Conservation (phyloP, 805 yeast genomes). For the Metschnikowia koreensis region DNA sequence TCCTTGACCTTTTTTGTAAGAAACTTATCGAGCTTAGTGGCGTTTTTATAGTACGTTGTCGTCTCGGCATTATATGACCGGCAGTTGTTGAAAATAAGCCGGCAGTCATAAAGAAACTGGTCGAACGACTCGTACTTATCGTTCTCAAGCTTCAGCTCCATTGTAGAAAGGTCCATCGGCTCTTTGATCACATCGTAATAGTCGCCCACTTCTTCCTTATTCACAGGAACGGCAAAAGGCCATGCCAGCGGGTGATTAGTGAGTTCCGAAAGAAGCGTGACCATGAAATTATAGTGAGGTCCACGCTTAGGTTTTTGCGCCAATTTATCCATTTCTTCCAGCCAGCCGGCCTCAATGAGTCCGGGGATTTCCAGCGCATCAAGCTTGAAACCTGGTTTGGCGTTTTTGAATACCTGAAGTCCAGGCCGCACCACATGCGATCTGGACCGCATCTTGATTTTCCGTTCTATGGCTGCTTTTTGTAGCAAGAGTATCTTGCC, state of each 20-base stretch:
- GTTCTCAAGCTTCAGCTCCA: constrained; percentile 90
- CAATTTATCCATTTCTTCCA: constrained; percentile 94
- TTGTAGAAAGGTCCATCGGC: constrained; percentile 96
- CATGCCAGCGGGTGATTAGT: constrained; percentile 96
- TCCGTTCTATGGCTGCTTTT: constrained; percentile 85
- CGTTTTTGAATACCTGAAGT: constrained; percentile 71
- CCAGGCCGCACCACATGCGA: constrained; percentile 85
- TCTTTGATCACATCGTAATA: constrained; percentile 95
- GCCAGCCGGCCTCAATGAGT: constrained; percentile 92
- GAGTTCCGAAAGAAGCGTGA: constrained; percentile 79
- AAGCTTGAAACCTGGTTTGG: constrained; percentile 32
- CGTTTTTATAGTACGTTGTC: constrained; percentile 94
- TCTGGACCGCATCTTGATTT: constrained; percentile 74
- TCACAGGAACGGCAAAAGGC: constrained; percentile 96
- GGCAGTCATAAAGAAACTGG: constrained; percentile 85
- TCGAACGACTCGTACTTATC: constrained; percentile 90
- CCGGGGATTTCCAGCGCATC: constrained; percentile 75
- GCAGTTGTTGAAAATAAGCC: constrained; percentile 85
- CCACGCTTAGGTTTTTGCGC: constrained; percentile 94
- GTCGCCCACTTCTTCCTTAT: constrained; percentile 91
- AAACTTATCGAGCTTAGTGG: constrained; percentile 89
- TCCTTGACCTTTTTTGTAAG: constrained; percentile 80
- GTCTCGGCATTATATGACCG: constrained; percentile 89
- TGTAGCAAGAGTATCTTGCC: constrained; percentile 82
- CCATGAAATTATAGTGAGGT: constrained; percentile 93